These are phyloP conservation scores for Penicillium pulvis DNA, from an alignment of 495 filamentous ascomycete genomes.

Conservation along the genomic window DNA sequence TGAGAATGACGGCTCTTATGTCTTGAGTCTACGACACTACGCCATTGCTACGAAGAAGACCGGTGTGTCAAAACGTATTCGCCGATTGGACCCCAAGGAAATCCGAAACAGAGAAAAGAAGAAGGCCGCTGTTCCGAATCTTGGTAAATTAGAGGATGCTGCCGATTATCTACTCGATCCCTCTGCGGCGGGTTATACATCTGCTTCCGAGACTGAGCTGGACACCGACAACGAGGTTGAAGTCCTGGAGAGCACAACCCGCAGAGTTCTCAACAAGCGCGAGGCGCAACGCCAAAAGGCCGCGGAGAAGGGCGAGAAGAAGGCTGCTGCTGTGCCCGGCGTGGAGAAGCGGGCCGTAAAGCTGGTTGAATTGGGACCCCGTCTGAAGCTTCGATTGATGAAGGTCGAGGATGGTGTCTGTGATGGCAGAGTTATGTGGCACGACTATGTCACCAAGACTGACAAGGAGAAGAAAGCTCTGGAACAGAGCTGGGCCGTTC, in stretches of 20 bases:
- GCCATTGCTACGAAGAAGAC: slow-evolving; percentile 88
- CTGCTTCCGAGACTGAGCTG: slow-evolving; percentile 86
- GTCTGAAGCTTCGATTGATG: slow-evolving; percentile 83
- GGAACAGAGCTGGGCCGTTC: slow-evolving; percentile 78
- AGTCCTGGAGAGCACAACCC: slow-evolving; percentile 71
- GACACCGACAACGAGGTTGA: slow-evolving; percentile 98
- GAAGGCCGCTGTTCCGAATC: slow-evolving; percentile 73
- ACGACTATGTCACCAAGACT: slow-evolving; percentile 86
- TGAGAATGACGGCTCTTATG: slow-evolving; percentile 67
- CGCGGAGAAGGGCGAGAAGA: slow-evolving; percentile 39
- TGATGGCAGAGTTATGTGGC: slow-evolving; percentile 93
- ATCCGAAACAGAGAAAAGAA: slow-evolving; percentile 64
- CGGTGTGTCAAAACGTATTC: slow-evolving; percentile 78
- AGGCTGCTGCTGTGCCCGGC: slow-evolving; percentile 32
- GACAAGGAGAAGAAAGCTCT: slow-evolving; percentile 72
- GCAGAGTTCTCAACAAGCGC: slow-evolving; percentile 66
- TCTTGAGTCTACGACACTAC: slow-evolving; percentile 92
- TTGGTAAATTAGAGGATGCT: slow-evolving; percentile 88
- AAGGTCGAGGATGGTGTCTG: slow-evolving; percentile 97
- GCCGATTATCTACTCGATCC: slow-evolving; percentile 91
- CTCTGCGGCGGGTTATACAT: slow-evolving; percentile 86
- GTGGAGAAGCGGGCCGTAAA: slow-evolving; percentile 88
- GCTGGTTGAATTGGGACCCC: slow-evolving; percentile 86
- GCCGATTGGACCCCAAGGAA: slow-evolving; percentile 87
- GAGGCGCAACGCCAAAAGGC: slow-evolving; percentile 58